Percentiles rank a stretch among this genome's conserved stretches.
phyloP scores from a whole-genome alignment of 345 rosid genomes.

The Heritiera littoralis region DNA sequence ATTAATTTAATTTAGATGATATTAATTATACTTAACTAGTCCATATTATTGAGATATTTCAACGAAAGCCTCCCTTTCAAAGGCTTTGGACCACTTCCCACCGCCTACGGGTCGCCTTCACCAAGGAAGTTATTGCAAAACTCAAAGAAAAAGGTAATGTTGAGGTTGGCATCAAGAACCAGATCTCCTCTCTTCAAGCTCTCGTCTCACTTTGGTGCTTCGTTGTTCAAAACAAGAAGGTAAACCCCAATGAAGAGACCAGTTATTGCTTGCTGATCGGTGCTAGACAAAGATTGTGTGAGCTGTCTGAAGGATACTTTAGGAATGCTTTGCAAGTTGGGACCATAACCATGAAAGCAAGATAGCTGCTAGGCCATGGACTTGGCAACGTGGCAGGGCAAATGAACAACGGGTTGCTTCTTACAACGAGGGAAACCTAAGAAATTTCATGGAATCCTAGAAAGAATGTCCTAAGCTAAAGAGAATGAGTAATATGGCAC shows the following conservation, averaged over 20 bases:
- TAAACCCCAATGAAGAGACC: constrained; percentile 22
- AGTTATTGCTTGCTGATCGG: constrained; percentile 10
- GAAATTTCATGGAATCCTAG: constrained; percentile 14
- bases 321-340: constrained; percentile 30
- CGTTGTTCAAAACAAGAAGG: constrained; percentile 1
- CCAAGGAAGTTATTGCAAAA: constrained; percentile 26
- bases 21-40: too few relatives aligned
- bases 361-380: constrained; percentile 23
- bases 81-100: too few relatives aligned
- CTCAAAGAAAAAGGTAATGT: constrained; percentile 45
- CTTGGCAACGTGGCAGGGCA: constrained; percentile 31
- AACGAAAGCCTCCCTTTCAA: too few relatives aligned
- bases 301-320: constrained; percentile 35
- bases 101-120: too few relatives aligned
- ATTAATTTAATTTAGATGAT: too few relatives aligned
- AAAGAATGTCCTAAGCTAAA: not conserved
- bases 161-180: constrained; percentile 21
- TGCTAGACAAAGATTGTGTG: constrained; percentile 18
- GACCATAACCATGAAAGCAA: not conserved
- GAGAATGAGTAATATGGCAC: not conserved
- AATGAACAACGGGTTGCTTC: constrained; percentile 27
- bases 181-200: too few relatives aligned
- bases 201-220: constrained; percentile 40
- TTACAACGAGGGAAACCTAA: constrained; percentile 10
- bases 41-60: too few relatives aligned